phyloP scores from a whole-genome alignment of 768 basidiomycete genomes.

The Phlebiopsis flavidoalba region DNA sequence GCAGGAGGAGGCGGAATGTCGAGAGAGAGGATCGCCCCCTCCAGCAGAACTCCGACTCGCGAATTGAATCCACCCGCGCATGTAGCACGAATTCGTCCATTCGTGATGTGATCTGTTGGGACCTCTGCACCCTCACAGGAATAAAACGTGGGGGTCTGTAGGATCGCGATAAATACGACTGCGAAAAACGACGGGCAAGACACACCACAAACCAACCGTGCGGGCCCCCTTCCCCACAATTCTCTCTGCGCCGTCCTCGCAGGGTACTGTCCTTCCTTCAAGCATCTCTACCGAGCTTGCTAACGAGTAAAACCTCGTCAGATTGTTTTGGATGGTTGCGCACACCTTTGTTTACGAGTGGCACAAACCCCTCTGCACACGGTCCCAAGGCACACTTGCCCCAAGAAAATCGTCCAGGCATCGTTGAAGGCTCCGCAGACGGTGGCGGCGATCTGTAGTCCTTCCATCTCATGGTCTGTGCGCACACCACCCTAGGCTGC shows the following conservation, averaged over 20 bases:
- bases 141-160: not conserved
- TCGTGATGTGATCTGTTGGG: not conserved
- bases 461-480: constrained; percentile 28
- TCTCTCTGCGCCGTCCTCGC: no score
- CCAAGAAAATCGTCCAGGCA: not conserved
- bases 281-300: not conserved
- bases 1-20: not conserved
- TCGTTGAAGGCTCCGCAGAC: not conserved
- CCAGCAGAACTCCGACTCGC: not conserved
- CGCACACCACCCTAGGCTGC: constrained; percentile 9
- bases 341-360: not conserved
- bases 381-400: not conserved
- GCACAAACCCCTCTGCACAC: not conserved
- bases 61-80: not conserved
- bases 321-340: not conserved
- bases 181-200: not conserved
- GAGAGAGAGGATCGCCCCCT: not conserved
- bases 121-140: not conserved
- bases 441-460: constrained; percentile 15
- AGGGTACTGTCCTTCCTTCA: not conserved
- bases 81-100: not conserved
- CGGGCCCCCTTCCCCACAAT: not conserved
- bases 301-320: not conserved
- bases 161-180: not conserved
- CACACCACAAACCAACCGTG: not conserved